A percentile compares a stretch with the other conserved stretches of the same genome.
phyloP scores from a whole-genome alignment of 2,329 filamentous ascomycete species.

The Aspergillus ochraceoroseus region DNA sequence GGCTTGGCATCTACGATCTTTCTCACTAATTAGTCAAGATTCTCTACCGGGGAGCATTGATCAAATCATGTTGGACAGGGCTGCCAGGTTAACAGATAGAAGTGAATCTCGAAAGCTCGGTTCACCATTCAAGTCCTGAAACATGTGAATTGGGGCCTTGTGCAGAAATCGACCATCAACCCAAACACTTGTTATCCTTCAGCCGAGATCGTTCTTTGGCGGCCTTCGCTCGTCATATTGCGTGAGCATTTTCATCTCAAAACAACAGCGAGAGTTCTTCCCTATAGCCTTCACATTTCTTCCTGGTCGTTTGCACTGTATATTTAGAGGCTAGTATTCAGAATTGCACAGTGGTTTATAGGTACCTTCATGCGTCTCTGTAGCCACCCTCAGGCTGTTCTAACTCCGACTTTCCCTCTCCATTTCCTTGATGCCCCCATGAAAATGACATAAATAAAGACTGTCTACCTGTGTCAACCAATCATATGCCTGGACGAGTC shows the following conservation, averaged over 20 bases:
- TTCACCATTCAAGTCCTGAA: slow-evolving; percentile 10
- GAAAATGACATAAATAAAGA: not conserved
- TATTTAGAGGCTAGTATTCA: too few species aligned
- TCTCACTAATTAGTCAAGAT: not conserved
- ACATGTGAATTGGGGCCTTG: slow-evolving; percentile 1
- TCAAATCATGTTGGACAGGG: slow-evolving; percentile 24
- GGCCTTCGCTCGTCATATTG: slow-evolving; percentile 20
- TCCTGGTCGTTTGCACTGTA: slow-evolving; percentile 30
- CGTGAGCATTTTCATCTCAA: slow-evolving; percentile 29
- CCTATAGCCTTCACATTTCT: slow-evolving; percentile 30
- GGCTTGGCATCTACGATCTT: slow-evolving; percentile 23
- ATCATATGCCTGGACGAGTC: too few species aligned
- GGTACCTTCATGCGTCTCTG: slow-evolving; percentile 27
- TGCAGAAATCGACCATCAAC: slow-evolving; percentile 1
- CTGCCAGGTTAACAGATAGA: slow-evolving; percentile 24
- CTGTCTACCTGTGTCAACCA: not conserved
- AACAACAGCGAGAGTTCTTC: slow-evolving; percentile 29
- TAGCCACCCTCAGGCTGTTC: slow-evolving; percentile 14
- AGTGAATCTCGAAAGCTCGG: slow-evolving; percentile 21
- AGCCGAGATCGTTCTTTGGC: slow-evolving; percentile 17
- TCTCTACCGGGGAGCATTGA: slow-evolving; percentile 13
- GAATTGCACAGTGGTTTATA: slow-evolving; percentile 1
- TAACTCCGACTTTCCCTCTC: too few species aligned
- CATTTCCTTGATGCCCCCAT: not conserved
- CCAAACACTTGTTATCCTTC: slow-evolving; percentile 9